Evolutionary conservation across 495 filamentous ascomycete genomes (phyloP).

Genomic region (Lineolata rhizophorae): DNA sequence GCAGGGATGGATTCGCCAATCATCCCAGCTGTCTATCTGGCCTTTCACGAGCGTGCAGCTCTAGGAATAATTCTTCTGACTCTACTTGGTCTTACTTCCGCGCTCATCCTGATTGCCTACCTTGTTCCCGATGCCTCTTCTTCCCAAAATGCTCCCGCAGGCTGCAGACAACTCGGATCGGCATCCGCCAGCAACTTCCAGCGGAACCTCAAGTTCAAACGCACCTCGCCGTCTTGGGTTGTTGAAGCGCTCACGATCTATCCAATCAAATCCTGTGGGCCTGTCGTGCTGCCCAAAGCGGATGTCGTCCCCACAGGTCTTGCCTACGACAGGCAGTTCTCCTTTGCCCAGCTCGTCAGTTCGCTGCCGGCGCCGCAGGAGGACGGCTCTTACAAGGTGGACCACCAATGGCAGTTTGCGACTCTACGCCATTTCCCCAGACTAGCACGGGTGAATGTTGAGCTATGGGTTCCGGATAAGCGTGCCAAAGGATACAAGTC

Average conservation of each 20-base stretch:
- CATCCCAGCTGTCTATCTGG: no score
- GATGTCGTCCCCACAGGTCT: slow-evolving; percentile 52
- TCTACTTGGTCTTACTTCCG: no score
- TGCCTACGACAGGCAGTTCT: slow-evolving; percentile 67
- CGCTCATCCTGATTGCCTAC: no score
- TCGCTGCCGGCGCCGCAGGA: slow-evolving; percentile 10
- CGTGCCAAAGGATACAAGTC: no score
- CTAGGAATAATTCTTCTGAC: no score
- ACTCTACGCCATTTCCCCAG: slow-evolving; percentile 56
- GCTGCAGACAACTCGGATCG: neutral
- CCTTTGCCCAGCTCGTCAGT: slow-evolving; percentile 46
- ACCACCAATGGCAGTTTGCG: slow-evolving; percentile 50
- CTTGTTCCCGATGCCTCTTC: no score
- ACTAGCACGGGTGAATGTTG: slow-evolving; percentile 50
- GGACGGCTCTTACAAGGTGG: slow-evolving; percentile 20
- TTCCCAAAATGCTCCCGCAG: neutral
- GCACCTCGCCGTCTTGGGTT: no score
- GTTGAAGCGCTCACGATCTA: slow-evolving; percentile 73
- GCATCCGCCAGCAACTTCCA: neutral
- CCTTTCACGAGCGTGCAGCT: no score
- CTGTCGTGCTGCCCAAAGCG: slow-evolving; percentile 47
- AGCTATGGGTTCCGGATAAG: slow-evolving; percentile 72
- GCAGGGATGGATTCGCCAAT: no score
- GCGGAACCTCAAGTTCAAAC: slow-evolving; percentile 2
- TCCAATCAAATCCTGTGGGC: slow-evolving; percentile 71